Evolutionary conservation across 345 rosid genomes (phyloP).

Genomic region (Cardamine resedifolia): DNA sequence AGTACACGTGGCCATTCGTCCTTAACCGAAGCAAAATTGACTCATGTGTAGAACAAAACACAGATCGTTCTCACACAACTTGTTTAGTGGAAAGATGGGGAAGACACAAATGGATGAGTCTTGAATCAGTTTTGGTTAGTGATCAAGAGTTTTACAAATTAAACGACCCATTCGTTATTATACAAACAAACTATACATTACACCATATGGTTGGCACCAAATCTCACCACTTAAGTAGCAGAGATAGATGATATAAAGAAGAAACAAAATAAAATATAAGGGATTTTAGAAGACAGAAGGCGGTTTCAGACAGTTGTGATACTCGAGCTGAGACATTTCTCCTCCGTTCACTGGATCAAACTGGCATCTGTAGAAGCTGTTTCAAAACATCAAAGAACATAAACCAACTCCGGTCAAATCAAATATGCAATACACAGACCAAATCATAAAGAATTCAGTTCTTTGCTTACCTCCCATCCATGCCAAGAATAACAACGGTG

Average conservation of each 20-base stretch:
- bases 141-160: constrained; percentile 20
- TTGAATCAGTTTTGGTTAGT: constrained; percentile 24
- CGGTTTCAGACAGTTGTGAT: constrained; percentile 81
- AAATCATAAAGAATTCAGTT: neutral
- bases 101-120: neutral
- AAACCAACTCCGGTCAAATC: constrained; percentile 5
- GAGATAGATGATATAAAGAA: neutral
- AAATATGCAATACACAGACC: neutral
- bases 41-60: no score
- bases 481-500: constrained; percentile 83
- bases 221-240: constrained; percentile 23
- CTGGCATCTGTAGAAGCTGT: constrained; percentile 89
- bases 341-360: constrained; percentile 90
- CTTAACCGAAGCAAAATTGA: no score
- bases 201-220: constrained; percentile 13
- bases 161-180: constrained; percentile 14
- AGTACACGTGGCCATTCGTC: no score
- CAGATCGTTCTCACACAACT: no score
- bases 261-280: neutral
- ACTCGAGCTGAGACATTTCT: constrained; percentile 86
- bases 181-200: constrained; percentile 34
- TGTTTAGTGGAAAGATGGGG: neutral
- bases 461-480: constrained; percentile 83
- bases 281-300: constrained; percentile 51
- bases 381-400: constrained; percentile 19